These are phyloP conservation scores for Eucalyptus curtisii DNA, from an alignment of 345 rosid species.

Conservation along the genomic window DNA sequence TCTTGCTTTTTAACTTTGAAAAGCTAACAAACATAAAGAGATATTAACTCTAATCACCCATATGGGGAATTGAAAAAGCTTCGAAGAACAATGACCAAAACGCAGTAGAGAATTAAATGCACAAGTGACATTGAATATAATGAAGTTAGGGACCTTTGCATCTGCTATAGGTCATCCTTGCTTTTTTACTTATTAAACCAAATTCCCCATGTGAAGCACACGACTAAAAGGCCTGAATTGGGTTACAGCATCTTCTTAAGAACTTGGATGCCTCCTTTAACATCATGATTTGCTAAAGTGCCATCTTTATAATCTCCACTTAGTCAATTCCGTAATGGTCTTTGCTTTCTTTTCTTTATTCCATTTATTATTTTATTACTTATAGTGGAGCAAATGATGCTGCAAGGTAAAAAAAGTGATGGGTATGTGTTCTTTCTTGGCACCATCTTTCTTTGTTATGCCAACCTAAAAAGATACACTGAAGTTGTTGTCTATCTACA, in stretches of 20 bases:
- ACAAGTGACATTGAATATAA: neutral
- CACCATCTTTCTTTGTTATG: no score
- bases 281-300: neutral
- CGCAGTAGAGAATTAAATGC: neutral
- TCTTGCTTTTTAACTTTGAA: neutral
- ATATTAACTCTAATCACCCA: neutral
- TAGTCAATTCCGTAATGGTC: neutral
- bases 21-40: neutral
- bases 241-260: neutral
- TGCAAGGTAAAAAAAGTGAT: neutral
- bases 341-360: neutral
- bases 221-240: neutral
- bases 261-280: neutral
- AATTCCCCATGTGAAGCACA: neutral
- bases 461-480: neutral
- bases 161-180: neutral
- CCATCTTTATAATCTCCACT: neutral
- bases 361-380: neutral
- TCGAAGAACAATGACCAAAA: neutral
- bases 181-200: neutral
- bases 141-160: neutral
- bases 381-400: neutral
- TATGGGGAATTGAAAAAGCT: neutral
- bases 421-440: no score
- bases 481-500: neutral